These are phyloP conservation scores for Sequoiadendron giganteum DNA, from an alignment of 75 land plant species.

Conservation along the genomic window DNA sequence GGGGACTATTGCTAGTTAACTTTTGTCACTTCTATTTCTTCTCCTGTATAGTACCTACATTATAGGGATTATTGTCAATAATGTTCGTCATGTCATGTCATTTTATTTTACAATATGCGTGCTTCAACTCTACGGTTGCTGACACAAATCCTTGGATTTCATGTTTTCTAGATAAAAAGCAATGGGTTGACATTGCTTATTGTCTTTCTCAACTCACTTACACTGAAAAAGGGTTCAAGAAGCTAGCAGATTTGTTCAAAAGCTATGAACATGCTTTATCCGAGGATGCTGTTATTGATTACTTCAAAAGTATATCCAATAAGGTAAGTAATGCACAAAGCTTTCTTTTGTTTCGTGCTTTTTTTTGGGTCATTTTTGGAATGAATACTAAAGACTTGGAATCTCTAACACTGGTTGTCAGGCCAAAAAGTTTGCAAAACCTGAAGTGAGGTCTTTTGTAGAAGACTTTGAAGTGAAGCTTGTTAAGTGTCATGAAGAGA, in stretches of 20 bases:
- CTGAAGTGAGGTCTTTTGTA: slow-evolving; percentile 72
- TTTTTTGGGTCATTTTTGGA: too few relatives aligned
- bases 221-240: slow-evolving; percentile 86
- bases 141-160: neutral
- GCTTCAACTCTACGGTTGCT: neutral
- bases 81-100: neutral
- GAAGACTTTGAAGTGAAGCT: slow-evolving; percentile 95
- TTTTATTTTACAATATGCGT: neutral
- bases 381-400: neutral
- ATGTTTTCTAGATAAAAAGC: slow-evolving; percentile 50
- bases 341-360: neutral
- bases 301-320: slow-evolving; percentile 72
- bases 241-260: slow-evolving; percentile 84
- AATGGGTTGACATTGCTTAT: slow-evolving; percentile 88
- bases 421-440: slow-evolving; percentile 91
- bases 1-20: neutral
- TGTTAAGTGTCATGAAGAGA: slow-evolving; percentile 62
- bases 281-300: slow-evolving; percentile 75
- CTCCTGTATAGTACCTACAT: neutral
- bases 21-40: neutral
- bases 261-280: slow-evolving; percentile 77
- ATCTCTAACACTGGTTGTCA: slow-evolving; percentile 18
- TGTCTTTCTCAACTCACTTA: slow-evolving; percentile 92
- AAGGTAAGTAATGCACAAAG: slow-evolving; percentile 50
- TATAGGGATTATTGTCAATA: neutral